phyloP scores from a whole-genome alignment of 345 rosid species.

The Gossypium thurberi region DNA sequence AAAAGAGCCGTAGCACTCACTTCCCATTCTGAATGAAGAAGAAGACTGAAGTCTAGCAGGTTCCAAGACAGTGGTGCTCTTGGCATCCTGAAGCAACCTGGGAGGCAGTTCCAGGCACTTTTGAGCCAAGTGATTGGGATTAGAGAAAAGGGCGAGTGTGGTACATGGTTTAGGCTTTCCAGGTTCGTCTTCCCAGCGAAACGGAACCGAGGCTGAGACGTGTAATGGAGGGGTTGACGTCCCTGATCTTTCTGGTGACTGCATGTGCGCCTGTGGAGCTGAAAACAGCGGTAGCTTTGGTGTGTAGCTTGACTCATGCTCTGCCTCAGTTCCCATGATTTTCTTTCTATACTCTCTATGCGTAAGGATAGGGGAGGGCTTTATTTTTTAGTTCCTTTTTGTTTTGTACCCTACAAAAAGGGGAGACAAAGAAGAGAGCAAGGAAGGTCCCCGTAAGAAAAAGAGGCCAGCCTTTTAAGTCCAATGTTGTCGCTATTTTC shows the following conservation, averaged over 20 bases:
- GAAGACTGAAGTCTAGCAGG: slow-evolving; percentile 22
- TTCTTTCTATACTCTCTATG: background rate
- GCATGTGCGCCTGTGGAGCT: slow-evolving; percentile 24
- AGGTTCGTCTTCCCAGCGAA: slow-evolving; percentile 85
- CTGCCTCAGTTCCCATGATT: slow-evolving; percentile 28
- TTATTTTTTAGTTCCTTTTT: background rate
- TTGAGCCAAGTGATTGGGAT: slow-evolving; percentile 23
- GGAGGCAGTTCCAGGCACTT: slow-evolving; percentile 67
- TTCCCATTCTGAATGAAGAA: slow-evolving; percentile 31
- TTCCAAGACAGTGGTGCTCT: slow-evolving; percentile 29
- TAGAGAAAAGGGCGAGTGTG: slow-evolving; percentile 12
- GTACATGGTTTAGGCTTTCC: slow-evolving; percentile 69
- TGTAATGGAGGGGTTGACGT: slow-evolving; percentile 55
- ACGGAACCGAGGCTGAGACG: slow-evolving; percentile 64
- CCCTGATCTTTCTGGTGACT: slow-evolving; percentile 55
- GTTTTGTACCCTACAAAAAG: background rate
- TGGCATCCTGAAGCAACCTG: slow-evolving; percentile 40
- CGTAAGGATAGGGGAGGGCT: background rate
- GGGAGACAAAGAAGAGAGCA: background rate
- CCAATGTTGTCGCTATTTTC: background rate
- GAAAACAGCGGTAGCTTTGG: slow-evolving; percentile 34
- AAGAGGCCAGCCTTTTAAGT: background rate
- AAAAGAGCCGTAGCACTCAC: slow-evolving; percentile 38
- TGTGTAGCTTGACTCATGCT: slow-evolving; percentile 18
- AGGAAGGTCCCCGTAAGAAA: background rate